A percentile compares a stretch with the other conserved stretches of the same genome.
Evolutionary conservation across 768 basidiomycete genomes (phyloP).

Genomic region (Serendipita sp.): DNA sequence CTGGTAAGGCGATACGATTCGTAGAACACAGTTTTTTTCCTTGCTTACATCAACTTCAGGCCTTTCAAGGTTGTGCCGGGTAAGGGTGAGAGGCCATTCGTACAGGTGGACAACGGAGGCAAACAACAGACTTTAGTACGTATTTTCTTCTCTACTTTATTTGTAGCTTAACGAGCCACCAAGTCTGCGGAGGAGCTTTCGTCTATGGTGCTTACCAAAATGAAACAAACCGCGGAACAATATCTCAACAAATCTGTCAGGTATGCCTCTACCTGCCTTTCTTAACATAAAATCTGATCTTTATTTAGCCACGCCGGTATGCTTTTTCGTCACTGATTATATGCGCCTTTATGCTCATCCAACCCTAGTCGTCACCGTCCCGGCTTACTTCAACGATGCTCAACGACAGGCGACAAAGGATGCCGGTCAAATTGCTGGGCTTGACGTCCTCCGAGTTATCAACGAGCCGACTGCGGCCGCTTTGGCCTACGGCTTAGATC

Average conservation of each 20-base stretch:
- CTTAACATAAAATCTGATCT: neutral
- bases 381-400: slow-evolving; percentile 98
- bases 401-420: slow-evolving; percentile 98
- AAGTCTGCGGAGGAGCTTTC: slow-evolving; percentile 77
- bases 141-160: slow-evolving; percentile 10
- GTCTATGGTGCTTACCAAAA: slow-evolving; percentile 77
- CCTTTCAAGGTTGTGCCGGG: slow-evolving; percentile 65
- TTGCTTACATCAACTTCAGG: slow-evolving; percentile 26
- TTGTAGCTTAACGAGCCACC: slow-evolving; percentile 12
- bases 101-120: slow-evolving; percentile 72
- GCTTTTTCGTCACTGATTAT: neutral
- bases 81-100: slow-evolving; percentile 58
- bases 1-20: slow-evolving; percentile 33
- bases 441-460: slow-evolving; percentile 95
- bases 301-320: neutral
- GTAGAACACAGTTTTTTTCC: neutral
- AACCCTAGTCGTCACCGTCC: slow-evolving; percentile 76
- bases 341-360: slow-evolving; percentile 28
- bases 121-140: slow-evolving; percentile 68
- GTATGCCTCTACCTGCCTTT: slow-evolving; percentile 34
- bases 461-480: slow-evolving; percentile 99
- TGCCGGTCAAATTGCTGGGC: slow-evolving; percentile 91
- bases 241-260: slow-evolving; percentile 86
- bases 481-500: slow-evolving; percentile 92
- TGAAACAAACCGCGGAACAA: slow-evolving; percentile 91